phyloP scores from a whole-genome alignment of 2,329 filamentous ascomycete genomes.

The Microdochium paspali region DNA sequence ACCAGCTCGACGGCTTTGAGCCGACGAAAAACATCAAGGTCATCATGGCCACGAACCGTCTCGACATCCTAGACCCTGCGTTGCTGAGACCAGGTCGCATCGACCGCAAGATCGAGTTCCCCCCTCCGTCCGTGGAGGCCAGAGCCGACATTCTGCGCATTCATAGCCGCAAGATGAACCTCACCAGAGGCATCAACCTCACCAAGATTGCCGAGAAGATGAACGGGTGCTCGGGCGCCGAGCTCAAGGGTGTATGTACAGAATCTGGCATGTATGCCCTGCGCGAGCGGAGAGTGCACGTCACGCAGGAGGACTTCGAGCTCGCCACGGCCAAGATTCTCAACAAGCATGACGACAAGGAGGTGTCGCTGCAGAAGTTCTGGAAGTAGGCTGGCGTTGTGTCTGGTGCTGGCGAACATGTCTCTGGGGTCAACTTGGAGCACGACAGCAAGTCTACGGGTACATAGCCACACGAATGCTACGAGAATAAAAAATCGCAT shows the following conservation, averaged over 20 bases:
- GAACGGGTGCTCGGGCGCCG: conserved; percentile 96
- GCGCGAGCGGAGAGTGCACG: conserved; percentile 89
- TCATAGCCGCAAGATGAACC: conserved; percentile 96
- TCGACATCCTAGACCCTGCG: conserved; percentile 94
- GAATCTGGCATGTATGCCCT: conserved; percentile 98
- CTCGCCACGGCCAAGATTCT: conserved; percentile 97
- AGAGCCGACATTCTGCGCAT: conserved; percentile 96
- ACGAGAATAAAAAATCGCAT: too few species aligned
- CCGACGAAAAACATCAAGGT: conserved; percentile 99
- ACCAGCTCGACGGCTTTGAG: conserved; percentile 97
- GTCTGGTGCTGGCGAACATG: too few species aligned
- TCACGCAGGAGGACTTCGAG: conserved; percentile 98
- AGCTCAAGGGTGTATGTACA: conserved; percentile 97
- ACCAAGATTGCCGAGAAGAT: conserved; percentile 99
- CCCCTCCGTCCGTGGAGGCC: conserved; percentile 90
- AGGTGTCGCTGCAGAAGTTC: conserved; percentile 80
- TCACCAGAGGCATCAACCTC: conserved; percentile 93
- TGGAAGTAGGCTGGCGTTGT: conserved; percentile 55
- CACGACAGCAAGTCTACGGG: too few species aligned
- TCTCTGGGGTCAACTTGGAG: too few species aligned
- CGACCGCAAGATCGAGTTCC: conserved; percentile 98
- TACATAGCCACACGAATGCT: too few species aligned
- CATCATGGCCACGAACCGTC: conserved; percentile 98
- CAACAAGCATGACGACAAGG: conserved; percentile 99
- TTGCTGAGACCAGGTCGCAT: conserved; percentile 93